Conservation (phyloP, 257 asterid genomes). For the Cynanchum wilfordii region DNA sequence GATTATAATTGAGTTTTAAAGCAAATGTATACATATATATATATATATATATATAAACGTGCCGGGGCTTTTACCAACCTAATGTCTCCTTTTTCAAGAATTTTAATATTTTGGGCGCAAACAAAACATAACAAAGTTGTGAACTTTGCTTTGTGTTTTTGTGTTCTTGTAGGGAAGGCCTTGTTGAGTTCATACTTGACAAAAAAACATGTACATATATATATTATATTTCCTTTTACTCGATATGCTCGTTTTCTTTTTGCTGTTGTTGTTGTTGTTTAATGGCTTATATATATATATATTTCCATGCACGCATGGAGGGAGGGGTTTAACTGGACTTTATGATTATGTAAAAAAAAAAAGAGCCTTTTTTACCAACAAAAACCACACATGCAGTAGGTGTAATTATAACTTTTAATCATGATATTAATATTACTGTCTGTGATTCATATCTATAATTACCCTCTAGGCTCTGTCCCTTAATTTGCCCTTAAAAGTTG, state of each 20-base stretch:
- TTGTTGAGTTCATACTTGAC: conserved; percentile 33
- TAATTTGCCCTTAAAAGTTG: too few relatives aligned
- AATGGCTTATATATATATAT: too few relatives aligned
- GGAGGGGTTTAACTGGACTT: neutral
- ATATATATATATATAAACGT: too few relatives aligned
- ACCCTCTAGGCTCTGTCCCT: too few relatives aligned
- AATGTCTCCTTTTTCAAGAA: conserved; percentile 19
- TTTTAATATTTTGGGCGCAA: neutral
- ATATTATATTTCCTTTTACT: neutral
- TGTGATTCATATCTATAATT: too few relatives aligned
- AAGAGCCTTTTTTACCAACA: neutral
- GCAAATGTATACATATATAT: too few relatives aligned
- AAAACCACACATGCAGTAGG: neutral
- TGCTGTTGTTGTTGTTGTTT: neutral
- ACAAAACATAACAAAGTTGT: conserved; percentile 1
- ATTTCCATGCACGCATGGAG: conserved; percentile 9
- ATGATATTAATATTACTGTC: neutral
- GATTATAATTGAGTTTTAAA: conserved; percentile 3
- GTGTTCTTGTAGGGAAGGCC: conserved; percentile 25
- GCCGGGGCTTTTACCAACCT: conserved; percentile 28
- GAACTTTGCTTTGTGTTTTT: conserved; percentile 15
- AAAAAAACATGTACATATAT: neutral
- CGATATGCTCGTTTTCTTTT: neutral
- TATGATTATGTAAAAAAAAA: neutral
- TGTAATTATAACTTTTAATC: neutral